These are phyloP conservation scores for Vigna nakashimae DNA, from an alignment of 306 rosid species.

Conservation along the genomic window DNA sequence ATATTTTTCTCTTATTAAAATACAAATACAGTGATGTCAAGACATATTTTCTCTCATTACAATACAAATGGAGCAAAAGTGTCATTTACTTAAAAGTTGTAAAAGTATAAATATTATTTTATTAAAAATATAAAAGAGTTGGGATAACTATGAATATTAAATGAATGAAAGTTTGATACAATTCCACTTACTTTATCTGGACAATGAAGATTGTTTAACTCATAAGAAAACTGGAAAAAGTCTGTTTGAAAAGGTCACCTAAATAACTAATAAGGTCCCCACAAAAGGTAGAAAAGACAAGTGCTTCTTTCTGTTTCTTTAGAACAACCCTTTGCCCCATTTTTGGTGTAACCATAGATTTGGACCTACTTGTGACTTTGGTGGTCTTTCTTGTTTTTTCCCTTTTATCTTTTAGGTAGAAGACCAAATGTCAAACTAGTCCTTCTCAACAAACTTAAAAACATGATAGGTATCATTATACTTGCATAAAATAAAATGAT, in stretches of 20 bases:
- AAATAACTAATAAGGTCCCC: background rate
- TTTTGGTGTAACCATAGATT: background rate
- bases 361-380: constrained; percentile 12
- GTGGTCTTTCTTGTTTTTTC: background rate
- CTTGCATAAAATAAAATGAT: background rate
- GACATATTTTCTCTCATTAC: no score
- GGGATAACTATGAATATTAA: no score
- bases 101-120: no score
- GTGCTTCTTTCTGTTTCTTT: constrained; percentile 25
- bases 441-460: background rate
- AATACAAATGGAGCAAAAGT: no score
- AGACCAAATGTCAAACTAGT: background rate
- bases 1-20: no score
- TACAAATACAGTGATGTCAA: no score
- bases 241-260: background rate
- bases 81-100: no score
- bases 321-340: background rate
- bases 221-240: constrained; percentile 1
- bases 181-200: background rate
- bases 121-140: no score
- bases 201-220: background rate
- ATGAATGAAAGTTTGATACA: no score
- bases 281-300: background rate
- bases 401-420: background rate
- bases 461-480: background rate